phyloP scores from a whole-genome alignment of 805 yeast genomes.

The Schizosaccharomyces osmophilus region DNA sequence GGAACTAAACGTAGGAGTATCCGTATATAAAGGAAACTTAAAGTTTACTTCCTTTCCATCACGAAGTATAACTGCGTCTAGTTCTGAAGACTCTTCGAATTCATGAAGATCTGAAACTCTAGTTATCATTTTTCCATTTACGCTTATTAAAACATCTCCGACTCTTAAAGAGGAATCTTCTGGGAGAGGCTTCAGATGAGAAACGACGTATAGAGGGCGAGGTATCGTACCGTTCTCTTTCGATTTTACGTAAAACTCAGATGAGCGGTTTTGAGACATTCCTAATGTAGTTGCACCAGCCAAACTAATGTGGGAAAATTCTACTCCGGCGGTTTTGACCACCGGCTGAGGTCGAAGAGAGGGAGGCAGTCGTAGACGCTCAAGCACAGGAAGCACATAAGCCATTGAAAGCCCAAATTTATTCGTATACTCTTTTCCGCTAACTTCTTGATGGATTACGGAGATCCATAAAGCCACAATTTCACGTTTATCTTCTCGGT shows the following conservation, averaged over 20 bases:
- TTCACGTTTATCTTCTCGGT: constrained; percentile 53
- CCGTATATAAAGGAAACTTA: constrained; percentile 29
- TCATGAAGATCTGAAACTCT: constrained; percentile 23
- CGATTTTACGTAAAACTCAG: neutral
- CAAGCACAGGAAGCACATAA: constrained; percentile 25
- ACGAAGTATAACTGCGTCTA: constrained; percentile 27
- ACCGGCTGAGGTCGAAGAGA: constrained; percentile 59
- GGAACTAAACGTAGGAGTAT: neutral
- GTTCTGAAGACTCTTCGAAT: constrained; percentile 4
- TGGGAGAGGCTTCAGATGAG: constrained; percentile 46
- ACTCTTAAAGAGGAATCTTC: constrained; percentile 39
- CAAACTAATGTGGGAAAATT: constrained; percentile 64
- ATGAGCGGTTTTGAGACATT: neutral
- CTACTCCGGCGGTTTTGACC: constrained; percentile 37
- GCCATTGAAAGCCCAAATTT: constrained; percentile 31
- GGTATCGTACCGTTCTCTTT: neutral
- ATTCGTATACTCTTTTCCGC: constrained; percentile 59
- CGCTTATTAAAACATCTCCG: constrained; percentile 12
- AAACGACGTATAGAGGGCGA: constrained; percentile 37
- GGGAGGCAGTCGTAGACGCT: constrained; percentile 24
- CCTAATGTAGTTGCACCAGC: constrained; percentile 26
- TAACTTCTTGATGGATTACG: constrained; percentile 41
- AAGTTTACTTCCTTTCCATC: constrained; percentile 38
- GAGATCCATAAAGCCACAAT: constrained; percentile 70
- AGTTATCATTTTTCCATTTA: constrained; percentile 56